phyloP scores from a whole-genome alignment of 129 eudicot genomes.

The Heracleum sosnowskyi region DNA sequence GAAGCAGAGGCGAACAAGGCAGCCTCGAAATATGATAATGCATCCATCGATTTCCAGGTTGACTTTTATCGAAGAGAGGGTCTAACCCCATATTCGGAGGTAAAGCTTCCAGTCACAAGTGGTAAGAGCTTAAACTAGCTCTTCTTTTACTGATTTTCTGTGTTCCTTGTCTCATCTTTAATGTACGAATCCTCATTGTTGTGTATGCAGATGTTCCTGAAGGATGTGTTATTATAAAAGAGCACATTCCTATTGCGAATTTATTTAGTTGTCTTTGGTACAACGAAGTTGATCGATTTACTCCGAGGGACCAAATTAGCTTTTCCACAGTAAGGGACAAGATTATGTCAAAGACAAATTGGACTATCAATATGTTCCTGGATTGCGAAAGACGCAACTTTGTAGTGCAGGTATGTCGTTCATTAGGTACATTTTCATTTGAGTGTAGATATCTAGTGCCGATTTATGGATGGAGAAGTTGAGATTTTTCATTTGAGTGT shows the following conservation, averaged over 20 bases:
- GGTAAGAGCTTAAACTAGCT: slow-evolving; percentile 34
- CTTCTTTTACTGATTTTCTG: neutral
- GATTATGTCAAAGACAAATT: slow-evolving; percentile 56
- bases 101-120: slow-evolving; percentile 79
- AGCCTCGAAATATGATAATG: slow-evolving; percentile 74
- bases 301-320: slow-evolving; percentile 91
- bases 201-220: slow-evolving; percentile 80
- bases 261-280: slow-evolving; percentile 92
- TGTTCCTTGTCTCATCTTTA: neutral
- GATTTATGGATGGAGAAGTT: too few relatives aligned
- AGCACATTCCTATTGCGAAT: slow-evolving; percentile 85
- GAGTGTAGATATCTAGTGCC: neutral
- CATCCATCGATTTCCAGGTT: slow-evolving; percentile 83
- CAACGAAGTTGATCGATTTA: slow-evolving; percentile 95
- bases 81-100: slow-evolving; percentile 69
- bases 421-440: neutral
- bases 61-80: slow-evolving; percentile 80
- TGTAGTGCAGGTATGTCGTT: slow-evolving; percentile 60
- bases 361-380: slow-evolving; percentile 82
- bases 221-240: slow-evolving; percentile 85
- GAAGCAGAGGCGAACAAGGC: slow-evolving; percentile 97
- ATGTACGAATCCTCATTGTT: neutral
- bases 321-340: slow-evolving; percentile 88
- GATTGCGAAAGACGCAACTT: slow-evolving; percentile 93
- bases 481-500: neutral